phyloP scores from a whole-genome alignment of 2,329 filamentous ascomycete genomes.

The Trichoderma lentiforme region DNA sequence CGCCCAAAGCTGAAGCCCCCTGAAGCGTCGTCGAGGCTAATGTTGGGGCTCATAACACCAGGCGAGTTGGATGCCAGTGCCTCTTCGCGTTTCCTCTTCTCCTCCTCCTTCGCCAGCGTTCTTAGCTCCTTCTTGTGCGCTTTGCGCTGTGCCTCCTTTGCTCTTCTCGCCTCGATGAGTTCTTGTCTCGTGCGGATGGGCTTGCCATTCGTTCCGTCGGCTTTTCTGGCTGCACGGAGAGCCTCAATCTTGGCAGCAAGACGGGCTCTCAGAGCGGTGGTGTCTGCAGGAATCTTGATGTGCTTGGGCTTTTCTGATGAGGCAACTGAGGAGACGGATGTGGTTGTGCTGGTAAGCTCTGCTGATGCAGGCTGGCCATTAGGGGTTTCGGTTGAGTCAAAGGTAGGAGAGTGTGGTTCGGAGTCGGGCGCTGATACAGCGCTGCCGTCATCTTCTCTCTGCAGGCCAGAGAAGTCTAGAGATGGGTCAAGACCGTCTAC shows the following conservation, averaged over 20 bases:
- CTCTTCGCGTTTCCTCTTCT: slow-evolving; percentile 64
- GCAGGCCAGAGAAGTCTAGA: slow-evolving; percentile 30
- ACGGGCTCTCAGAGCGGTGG: slow-evolving; percentile 71
- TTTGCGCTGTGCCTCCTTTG: slow-evolving; percentile 83
- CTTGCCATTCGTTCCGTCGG: slow-evolving; percentile 77
- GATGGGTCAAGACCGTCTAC: slow-evolving; percentile 19
- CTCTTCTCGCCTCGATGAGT: slow-evolving; percentile 81
- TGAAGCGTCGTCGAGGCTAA: slow-evolving; percentile 48
- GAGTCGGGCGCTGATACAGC: slow-evolving; percentile 53
- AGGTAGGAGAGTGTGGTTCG: slow-evolving; percentile 46
- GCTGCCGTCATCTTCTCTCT: slow-evolving; percentile 44
- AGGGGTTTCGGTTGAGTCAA: slow-evolving; percentile 51
- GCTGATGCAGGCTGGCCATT: slow-evolving; percentile 37
- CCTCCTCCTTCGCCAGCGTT: slow-evolving; percentile 73
- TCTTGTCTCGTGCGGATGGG: slow-evolving; percentile 80
- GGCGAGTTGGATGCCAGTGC: slow-evolving; percentile 62
- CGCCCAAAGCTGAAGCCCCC: slow-evolving; percentile 86
- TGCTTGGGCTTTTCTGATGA: slow-evolving; percentile 61
- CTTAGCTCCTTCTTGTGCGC: slow-evolving; percentile 85
- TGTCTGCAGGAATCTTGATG: slow-evolving; percentile 66
- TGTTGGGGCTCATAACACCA: slow-evolving; percentile 53
- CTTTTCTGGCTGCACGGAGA: slow-evolving; percentile 80
- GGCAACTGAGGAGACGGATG: slow-evolving; percentile 66
- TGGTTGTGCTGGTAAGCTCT: slow-evolving; percentile 56
- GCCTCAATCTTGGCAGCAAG: slow-evolving; percentile 81